phyloP scores from a whole-genome alignment of 192 early-diverging fungal genomes.

The Spizellomyces sp. region DNA sequence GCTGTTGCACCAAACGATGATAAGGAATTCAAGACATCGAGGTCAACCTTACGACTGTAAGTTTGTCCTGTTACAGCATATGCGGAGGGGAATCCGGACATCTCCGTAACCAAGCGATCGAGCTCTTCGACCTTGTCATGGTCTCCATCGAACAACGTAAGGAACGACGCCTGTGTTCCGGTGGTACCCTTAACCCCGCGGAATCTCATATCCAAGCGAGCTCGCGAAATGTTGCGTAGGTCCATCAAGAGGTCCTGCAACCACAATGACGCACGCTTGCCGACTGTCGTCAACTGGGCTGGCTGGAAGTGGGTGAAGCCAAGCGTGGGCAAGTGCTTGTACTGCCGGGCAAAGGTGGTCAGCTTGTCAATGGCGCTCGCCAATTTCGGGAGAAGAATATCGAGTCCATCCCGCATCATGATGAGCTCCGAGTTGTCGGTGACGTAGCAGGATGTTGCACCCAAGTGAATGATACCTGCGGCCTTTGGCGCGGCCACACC shows the following conservation, averaged over 20 bases:
- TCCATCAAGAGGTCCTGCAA: constrained; percentile 97
- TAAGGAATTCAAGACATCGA: constrained; percentile 84
- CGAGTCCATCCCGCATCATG: constrained; percentile 91
- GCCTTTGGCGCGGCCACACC: constrained; percentile 82
- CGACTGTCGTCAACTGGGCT: constrained; percentile 97
- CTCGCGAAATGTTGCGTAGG: constrained; percentile 88
- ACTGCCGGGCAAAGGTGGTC: constrained; percentile 73
- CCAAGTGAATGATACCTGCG: constrained; percentile 96
- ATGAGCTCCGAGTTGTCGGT: constrained; percentile 99
- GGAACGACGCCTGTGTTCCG: constrained; percentile 97
- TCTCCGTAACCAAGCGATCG: constrained; percentile 87
- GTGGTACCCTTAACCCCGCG: constrained; percentile 98
- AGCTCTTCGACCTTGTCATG: constrained; percentile 91
- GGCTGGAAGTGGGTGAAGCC: constrained; percentile 99
- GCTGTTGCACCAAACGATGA: constrained; percentile 93
- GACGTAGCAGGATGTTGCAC: constrained; percentile 99
- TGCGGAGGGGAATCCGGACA: constrained; percentile 79
- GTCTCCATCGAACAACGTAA: constrained; percentile 92
- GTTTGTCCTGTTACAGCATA: constrained; percentile 97
- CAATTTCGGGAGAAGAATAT: constrained; percentile 88
- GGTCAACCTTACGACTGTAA: constrained; percentile 96
- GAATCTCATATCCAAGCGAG: constrained; percentile 85
- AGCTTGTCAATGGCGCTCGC: constrained; percentile 80
- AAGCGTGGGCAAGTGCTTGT: constrained; percentile 87
- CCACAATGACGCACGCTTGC: constrained; percentile 96